These are phyloP conservation scores for Metschnikowia lunata DNA, from an alignment of 805 yeast genomes.

Conservation along the genomic window DNA sequence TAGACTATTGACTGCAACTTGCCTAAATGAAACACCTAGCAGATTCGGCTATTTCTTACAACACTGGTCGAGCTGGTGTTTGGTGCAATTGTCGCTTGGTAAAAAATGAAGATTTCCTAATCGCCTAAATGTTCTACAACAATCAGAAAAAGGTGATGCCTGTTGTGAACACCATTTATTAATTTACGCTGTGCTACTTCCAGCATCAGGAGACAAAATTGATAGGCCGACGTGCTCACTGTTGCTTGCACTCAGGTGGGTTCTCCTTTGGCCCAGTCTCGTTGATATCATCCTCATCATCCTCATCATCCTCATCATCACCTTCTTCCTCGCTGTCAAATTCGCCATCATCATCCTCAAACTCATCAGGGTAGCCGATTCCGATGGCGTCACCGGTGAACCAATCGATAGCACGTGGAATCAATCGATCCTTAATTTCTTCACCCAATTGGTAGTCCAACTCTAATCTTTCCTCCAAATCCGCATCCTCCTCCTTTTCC, in stretches of 20 bases:
- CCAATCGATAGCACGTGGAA: constrained; percentile 98
- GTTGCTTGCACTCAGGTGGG: constrained; percentile 78
- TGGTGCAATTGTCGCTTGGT: too few relatives aligned
- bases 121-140: too few relatives aligned
- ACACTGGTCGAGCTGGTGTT: too few relatives aligned
- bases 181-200: too few relatives aligned
- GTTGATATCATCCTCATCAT: constrained; percentile 59
- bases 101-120: too few relatives aligned
- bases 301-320: constrained; percentile 49
- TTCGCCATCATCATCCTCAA: constrained; percentile 58
- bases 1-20: too few relatives aligned
- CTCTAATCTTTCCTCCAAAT: constrained; percentile 79
- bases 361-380: constrained; percentile 53
- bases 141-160: too few relatives aligned
- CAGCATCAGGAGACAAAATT: too few relatives aligned
- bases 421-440: constrained; percentile 89
- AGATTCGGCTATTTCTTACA: too few relatives aligned
- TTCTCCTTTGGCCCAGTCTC: constrained; percentile 50
- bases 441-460: constrained; percentile 95
- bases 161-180: too few relatives aligned
- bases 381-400: constrained; percentile 96
- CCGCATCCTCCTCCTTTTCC: constrained; percentile 65
- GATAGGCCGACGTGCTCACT: constrained; percentile 22
- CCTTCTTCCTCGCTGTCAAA: constrained; percentile 40
- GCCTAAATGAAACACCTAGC: too few relatives aligned